Base-by-base conservation (phyloP, 2,329 filamentous ascomycete genomes). In the Sporothrix curviconia region DNA sequence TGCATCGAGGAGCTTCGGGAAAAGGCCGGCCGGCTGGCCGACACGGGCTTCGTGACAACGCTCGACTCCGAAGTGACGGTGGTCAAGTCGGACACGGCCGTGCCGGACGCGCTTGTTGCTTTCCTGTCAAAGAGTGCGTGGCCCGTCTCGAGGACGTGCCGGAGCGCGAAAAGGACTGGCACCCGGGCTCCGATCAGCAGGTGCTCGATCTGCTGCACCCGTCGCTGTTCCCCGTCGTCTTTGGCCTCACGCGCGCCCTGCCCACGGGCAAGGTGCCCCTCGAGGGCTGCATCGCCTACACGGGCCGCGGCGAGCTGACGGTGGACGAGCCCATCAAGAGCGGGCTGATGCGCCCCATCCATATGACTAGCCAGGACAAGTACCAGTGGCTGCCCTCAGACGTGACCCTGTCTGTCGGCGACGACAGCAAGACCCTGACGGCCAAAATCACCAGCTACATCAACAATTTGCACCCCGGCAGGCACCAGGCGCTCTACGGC, bases 171-270 rank as follows among this genome's bases (percentile, higher is more conserved):
- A 53, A 58, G 37, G 81, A 84, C 66, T 86, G 77, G 74, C 79
- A 85, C 66, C 82, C 81, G 0, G 68, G 73, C 4, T 79, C 77
- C 0, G 66, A 80, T 52, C 67, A 74, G 1, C 75, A 72, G 63
- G 80, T 86, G 1, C 74, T 80, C 5, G 77, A 85, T 64, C 69
- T 86, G 3, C 74, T 86, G 15, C 77, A 85, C 62, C 81, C 82
- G 6, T 84, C 80, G 2, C 69, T 85, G 57, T 85, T 78, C 60
- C 81, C 81, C 0, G 67, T 85, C 0, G 68, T 81, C 1, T 81
- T 78, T 59, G 66, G 66, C 53, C 54, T 52, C 9, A 59, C 62
- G 9, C 53, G 25, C 11, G 63, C 57, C 6, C 70, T 78, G 4
- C 63, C 78, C 37, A 44, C 58, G 1, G 65, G 70, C 0, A 68